Evolutionary conservation across 2,329 filamentous ascomycete genomes (phyloP).

Genomic region (Fusarium musae): DNA sequence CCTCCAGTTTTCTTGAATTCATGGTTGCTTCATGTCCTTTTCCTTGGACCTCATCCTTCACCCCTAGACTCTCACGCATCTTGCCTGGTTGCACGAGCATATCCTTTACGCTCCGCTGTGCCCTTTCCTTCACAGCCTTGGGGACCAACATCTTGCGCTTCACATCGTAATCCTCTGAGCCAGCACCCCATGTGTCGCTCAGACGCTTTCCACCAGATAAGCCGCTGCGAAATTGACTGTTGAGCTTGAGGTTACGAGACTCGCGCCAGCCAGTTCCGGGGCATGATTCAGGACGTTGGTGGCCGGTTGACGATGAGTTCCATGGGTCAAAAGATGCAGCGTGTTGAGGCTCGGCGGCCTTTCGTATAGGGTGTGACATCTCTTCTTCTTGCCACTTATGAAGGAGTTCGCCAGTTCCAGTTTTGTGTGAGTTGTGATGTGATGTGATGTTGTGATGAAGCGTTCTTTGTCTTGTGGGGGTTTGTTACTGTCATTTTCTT

Average conservation of each 20-base stretch:
- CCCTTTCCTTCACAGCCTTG: constrained; percentile 54
- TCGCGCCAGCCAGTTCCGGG: constrained; percentile 76
- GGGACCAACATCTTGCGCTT: constrained; percentile 56
- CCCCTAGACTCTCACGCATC: constrained; percentile 50
- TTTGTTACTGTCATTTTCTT: constrained; percentile 16
- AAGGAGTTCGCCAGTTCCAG: not conserved
- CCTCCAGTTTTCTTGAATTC: constrained; percentile 56
- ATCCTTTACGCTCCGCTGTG: constrained; percentile 60
- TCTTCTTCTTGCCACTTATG: not conserved
- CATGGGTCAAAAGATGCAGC: constrained; percentile 70
- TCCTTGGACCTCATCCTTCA: not conserved
- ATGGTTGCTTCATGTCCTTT: constrained; percentile 41
- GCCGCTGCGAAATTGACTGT: constrained; percentile 72
- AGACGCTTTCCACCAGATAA: constrained; percentile 68
- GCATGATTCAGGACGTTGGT: constrained; percentile 78
- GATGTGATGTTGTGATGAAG: not conserved
- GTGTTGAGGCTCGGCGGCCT: constrained; percentile 55
- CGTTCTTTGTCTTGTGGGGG: not conserved
- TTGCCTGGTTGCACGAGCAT: constrained; percentile 62
- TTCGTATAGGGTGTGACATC: constrained; percentile 34
- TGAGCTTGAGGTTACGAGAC: constrained; percentile 75
- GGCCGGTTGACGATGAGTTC: constrained; percentile 80
- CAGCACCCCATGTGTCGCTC: constrained; percentile 73
- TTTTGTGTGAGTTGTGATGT: not conserved
- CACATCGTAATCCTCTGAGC: constrained; percentile 66